Base-by-base conservation (phyloP, 2,329 filamentous ascomycete species). In the Ophiocordyceps unilateralis region DNA sequence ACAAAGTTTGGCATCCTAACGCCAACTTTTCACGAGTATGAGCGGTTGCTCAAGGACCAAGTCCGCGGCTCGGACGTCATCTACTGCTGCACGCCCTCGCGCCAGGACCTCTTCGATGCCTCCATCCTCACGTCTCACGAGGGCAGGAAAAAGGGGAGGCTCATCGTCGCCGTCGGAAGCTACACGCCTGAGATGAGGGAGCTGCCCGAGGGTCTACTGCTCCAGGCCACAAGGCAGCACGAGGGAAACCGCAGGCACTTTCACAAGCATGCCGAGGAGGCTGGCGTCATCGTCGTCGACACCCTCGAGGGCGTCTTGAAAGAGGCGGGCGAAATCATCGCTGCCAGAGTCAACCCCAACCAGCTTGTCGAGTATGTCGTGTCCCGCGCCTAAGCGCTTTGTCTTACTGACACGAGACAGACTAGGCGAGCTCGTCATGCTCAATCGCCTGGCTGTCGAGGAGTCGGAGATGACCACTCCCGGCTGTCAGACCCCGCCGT, bases 261-360 rank as follows among this genome's bases (percentile, higher is more conserved):
- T 46, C 81, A 86, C 55, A 82, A 70, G 52, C 74, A 78, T 47
- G 75, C 74, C 0, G 57, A 66, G 2, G 78, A 82, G 50, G 77
- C 76, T 0, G 76, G 76, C 0, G 76, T 74, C 14, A 68, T 86
- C 22, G 70, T 84, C 5, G 82, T 86, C 5, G 82, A 86, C 54
- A 88, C 81, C 10, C 67, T 93, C 0, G 79, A 85, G 23, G 83
- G 83, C 0, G 87, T 81, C 39, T 58, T 94, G 38, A 78, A 79
- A 51, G 85, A 94, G 56, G 83, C 88, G 0, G 89, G 89, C 0
- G 89, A 96, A 64, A 68, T 96, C 40, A 81, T 93, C 10, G 76
- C 85, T 49, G 84, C 85, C 0, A 78, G 77, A 0, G 65, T 95
- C 23, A 68, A 69, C 20, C 78, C 83, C 0, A 71, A 77, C 39